phyloP scores from a whole-genome alignment of 345 rosid species.

The Pugionium dolabratum region DNA sequence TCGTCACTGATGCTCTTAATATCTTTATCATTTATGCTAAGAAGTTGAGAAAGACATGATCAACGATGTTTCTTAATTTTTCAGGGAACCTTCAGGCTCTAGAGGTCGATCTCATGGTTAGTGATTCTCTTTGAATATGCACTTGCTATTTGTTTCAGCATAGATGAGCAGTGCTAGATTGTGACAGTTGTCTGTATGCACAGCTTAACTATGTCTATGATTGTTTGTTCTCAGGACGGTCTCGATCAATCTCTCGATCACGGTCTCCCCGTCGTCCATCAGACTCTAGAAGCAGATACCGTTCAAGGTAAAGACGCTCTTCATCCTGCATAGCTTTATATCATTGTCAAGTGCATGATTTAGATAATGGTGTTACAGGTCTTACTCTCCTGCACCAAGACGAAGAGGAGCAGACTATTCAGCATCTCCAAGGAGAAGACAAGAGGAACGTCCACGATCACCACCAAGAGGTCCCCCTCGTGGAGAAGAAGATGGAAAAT shows the following conservation, averaged over 20 bases:
- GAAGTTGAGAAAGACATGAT: neutral
- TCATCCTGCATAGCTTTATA: neutral
- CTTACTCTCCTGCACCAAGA: constrained; percentile 79
- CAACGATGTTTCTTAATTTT: constrained; percentile 26
- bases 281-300: constrained; percentile 72
- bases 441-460: constrained; percentile 61
- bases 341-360: neutral
- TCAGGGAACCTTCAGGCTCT: constrained; percentile 67
- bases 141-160: neutral
- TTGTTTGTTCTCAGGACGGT: constrained; percentile 56
- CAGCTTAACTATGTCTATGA: constrained; percentile 1
- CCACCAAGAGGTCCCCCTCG: constrained; percentile 53
- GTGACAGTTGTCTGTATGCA: neutral
- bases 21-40: neutral
- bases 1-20: neutral
- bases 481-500: constrained; percentile 39
- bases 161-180: no score
- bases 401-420: constrained; percentile 61
- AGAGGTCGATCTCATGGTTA: constrained; percentile 75
- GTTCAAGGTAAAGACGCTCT: constrained; percentile 59
- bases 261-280: constrained; percentile 68
- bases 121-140: constrained; percentile 18
- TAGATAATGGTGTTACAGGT: constrained; percentile 48
- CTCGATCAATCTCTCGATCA: constrained; percentile 61
- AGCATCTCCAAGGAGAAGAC: constrained; percentile 71